Conservation (phyloP, 805 yeast genomes). For the Wickerhamiella sorbophila region DNA sequence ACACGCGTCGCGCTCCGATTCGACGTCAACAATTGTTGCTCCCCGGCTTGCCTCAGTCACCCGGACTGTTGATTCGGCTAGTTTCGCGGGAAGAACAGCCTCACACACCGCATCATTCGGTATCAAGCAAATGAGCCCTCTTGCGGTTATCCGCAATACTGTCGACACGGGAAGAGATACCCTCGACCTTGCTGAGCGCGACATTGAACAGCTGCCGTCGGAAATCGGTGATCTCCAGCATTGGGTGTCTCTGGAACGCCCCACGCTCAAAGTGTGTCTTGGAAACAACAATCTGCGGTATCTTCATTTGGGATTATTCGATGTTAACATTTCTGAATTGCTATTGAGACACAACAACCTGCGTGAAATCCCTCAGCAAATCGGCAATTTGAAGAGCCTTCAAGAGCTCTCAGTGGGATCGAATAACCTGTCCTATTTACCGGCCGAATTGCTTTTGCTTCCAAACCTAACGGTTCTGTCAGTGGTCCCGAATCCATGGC, state of each 20-base stretch:
- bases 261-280: conserved; percentile 22
- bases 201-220: conserved; percentile 22
- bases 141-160: not conserved
- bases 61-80: no score
- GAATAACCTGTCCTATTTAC: conserved; percentile 24
- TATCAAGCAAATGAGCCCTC: not conserved
- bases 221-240: conserved; percentile 25
- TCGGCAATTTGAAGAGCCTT: conserved; percentile 21
- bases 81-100: not conserved
- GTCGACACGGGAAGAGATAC: not conserved
- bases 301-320: conserved; percentile 23
- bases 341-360: conserved; percentile 25
- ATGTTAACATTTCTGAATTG: conserved; percentile 24
- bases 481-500: conserved; percentile 26
- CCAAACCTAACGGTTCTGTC: conserved; percentile 20
- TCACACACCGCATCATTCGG: not conserved
- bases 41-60: not conserved
- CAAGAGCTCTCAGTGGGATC: conserved; percentile 25
- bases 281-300: conserved; percentile 19
- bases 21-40: not conserved
- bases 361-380: conserved; percentile 22
- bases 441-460: conserved; percentile 24
- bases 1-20: not conserved
- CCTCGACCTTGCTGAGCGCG: conserved; percentile 15
- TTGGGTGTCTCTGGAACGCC: conserved; percentile 16